Evolutionary conservation across 768 basidiomycete species (phyloP).

Genomic region (Boletus fagicola): DNA sequence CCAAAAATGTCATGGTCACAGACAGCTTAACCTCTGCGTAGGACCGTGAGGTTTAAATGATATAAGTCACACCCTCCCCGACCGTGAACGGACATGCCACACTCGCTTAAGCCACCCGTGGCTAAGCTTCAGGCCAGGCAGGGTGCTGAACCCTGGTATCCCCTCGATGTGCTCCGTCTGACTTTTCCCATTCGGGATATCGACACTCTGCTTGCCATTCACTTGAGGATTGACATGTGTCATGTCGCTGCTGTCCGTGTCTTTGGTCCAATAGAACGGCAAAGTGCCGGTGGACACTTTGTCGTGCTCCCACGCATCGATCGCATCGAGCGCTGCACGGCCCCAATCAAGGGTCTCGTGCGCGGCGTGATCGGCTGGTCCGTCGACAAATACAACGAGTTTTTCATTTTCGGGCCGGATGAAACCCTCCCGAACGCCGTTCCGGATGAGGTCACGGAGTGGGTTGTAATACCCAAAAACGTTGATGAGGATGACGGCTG

Average conservation of each 20-base stretch:
- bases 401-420: constrained; percentile 60
- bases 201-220: background rate
- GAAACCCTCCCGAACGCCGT: constrained; percentile 68
- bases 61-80: constrained; percentile 19
- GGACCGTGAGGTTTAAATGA: background rate
- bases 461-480: constrained; percentile 82
- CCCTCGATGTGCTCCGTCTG: constrained; percentile 22
- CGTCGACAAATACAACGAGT: constrained; percentile 75
- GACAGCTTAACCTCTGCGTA: background rate
- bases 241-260: constrained; percentile 35
- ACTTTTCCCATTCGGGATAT: constrained; percentile 1
- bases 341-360: constrained; percentile 81
- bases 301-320: constrained; percentile 57
- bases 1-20: background rate
- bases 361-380: constrained; percentile 48
- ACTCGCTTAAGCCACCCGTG: constrained; percentile 34
- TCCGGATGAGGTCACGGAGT: constrained; percentile 70
- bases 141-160: constrained; percentile 19
- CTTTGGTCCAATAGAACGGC: constrained; percentile 52
- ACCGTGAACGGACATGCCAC: constrained; percentile 33
- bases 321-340: constrained; percentile 56
- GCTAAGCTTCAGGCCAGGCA: constrained; percentile 25
- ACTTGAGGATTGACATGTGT: constrained; percentile 11
- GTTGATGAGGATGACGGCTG: constrained; percentile 86
- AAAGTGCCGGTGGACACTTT: constrained; percentile 28